phyloP scores from a whole-genome alignment of 306 rosid genomes.

The Acacia crassicarpa region DNA sequence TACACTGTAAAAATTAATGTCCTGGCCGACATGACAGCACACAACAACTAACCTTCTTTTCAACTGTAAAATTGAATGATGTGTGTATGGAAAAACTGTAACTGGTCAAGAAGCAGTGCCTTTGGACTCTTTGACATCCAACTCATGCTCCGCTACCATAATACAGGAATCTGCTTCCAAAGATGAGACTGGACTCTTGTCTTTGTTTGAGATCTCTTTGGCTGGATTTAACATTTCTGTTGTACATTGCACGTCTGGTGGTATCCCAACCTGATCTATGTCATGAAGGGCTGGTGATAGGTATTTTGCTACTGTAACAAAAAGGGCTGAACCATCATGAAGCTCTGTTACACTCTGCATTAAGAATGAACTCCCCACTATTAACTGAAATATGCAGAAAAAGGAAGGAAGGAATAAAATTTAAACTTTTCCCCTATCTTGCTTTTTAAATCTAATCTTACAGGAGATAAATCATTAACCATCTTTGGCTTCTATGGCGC shows the following conservation, averaged over 20 bases:
- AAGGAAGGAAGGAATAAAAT: not conserved
- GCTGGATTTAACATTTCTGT: conserved; percentile 70
- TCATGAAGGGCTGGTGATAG: conserved; percentile 90
- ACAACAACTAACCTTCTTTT: conserved; percentile 27
- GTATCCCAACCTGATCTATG: conserved; percentile 90
- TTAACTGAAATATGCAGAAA: conserved; percentile 5
- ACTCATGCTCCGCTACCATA: conserved; percentile 87
- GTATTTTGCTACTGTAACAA: conserved; percentile 91
- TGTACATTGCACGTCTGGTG: conserved; percentile 93
- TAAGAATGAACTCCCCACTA: conserved; percentile 11
- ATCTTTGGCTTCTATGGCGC: not conserved
- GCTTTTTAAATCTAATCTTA: not conserved
- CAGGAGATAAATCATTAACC: conserved; percentile 1
- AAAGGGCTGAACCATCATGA: conserved; percentile 92
- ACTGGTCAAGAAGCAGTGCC: conserved; percentile 78
- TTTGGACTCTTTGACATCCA: conserved; percentile 73
- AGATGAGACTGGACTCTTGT: conserved; percentile 53
- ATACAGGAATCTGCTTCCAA: conserved; percentile 91
- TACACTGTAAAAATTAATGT: not conserved
- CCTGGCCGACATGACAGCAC: conserved; percentile 7
- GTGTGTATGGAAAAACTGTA: not conserved
- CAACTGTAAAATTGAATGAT: conserved; percentile 37
- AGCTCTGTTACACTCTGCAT: conserved; percentile 90
- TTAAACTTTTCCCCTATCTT: conserved; percentile 1
- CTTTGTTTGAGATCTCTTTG: conserved; percentile 45